phyloP scores from a whole-genome alignment of 768 basidiomycete genomes.

The Trametes punicea region DNA sequence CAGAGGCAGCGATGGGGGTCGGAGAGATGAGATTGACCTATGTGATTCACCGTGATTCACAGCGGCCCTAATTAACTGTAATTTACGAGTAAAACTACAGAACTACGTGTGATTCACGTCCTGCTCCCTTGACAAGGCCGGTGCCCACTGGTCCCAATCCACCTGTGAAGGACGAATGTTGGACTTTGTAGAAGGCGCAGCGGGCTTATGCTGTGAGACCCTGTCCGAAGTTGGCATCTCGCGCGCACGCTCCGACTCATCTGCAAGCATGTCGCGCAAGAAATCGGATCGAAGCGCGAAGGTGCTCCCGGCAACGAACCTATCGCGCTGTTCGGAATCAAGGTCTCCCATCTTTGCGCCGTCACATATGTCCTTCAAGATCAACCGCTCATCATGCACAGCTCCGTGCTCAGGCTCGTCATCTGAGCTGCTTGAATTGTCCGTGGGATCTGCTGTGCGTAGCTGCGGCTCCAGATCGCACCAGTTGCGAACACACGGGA shows the following conservation, averaged over 20 bases:
- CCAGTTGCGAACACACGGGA: neutral
- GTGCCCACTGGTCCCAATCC: neutral
- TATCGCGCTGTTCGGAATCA: neutral
- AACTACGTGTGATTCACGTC: no score
- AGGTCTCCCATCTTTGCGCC: neutral
- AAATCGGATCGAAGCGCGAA: neutral
- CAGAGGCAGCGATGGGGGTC: no score
- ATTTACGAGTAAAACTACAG: no score
- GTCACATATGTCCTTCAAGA: neutral
- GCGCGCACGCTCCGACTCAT: neutral
- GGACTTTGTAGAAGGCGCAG: neutral
- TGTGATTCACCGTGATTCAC: no score
- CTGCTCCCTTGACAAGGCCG: neutral
- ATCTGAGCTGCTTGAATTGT: neutral
- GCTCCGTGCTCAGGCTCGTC: neutral
- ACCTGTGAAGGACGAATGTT: conserved; percentile 17
- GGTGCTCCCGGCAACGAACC: neutral
- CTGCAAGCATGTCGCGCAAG: neutral
- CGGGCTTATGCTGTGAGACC: neutral
- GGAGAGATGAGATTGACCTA: no score
- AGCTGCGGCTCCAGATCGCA: neutral
- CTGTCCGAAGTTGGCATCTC: neutral
- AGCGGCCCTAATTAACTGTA: no score
- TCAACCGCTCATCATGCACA: no score
- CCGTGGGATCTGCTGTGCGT: neutral